Base-by-base conservation (phyloP, 1,139 yeast genomes). In the Suhomyces chickasaworum region DNA sequence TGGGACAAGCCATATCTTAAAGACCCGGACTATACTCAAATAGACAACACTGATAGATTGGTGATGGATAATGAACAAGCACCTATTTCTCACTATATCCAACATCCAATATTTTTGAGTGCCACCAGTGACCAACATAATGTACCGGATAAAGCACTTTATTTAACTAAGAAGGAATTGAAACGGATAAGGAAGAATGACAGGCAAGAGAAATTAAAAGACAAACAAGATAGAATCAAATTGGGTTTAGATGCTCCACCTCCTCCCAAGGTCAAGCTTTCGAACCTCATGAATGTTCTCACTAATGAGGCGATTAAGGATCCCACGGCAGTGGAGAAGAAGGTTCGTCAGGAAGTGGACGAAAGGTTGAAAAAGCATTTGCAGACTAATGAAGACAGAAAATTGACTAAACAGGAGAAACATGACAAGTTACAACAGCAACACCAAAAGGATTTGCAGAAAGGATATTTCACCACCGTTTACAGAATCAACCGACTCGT, bases 211-310 rank as follows among this genome's bases (percentile, higher is more conserved):
- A 73, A 68, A 47, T 80, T 82, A 50, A 83, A 85, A 57, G 93
- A 84, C 41, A 77, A 78, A 50, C 96, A 89, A 59, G 95, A 89
- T 55, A 72, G 88, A 41, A 84, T 91, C 23, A 78, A 83, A 51
- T 69, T 89, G 5, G 99, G 99, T 0, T 68, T 91, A 20, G 90
- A 85, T 42, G 86, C 96, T 0, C 87, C 96, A 2, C 97, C 97
- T 0, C 86, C 86, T 6, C 96, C 97, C 2, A 93, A 91, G 64
- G 89, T 91, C 25, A 89, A 85, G 57, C 69, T 89, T 44, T 80
- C 85, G 38, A 93, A 91, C 60, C 75, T 91, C 62, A 87, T 89
- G 90, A 85, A 80, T 54, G 96, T 89, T 0, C 72, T 86, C 41
- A 88, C 97, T 3, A 84, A 89, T 58, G 95, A 88, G 51, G 89